Base-by-base conservation (phyloP, 768 basidiomycete genomes). In the Cyathus striatus region DNA sequence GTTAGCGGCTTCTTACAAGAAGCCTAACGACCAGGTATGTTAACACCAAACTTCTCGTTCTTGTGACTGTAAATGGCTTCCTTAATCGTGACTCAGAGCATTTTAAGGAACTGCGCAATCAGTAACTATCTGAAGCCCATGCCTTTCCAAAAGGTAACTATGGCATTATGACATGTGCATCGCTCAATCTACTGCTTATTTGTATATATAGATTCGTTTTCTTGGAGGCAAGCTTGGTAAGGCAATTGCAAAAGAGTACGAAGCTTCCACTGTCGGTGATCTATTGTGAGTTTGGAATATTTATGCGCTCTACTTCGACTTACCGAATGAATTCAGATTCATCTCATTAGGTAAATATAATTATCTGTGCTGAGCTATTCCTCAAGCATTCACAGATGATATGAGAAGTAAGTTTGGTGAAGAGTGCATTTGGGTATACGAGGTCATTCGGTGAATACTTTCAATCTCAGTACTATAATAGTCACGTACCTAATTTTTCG, bases 161-260 rank as follows among this genome's bases (percentile, higher is more conserved):
- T n/a, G n/a, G n/a, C n/a, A n/a, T n/a, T n/a, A n/a, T n/a, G n/a
- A n/a, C n/a, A n/a, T n/a, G n/a, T n/a, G n/a, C n/a, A n/a, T n/a
- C n/a, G n/a, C n/a, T n/a, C n/a, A n/a, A n/a, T n/a, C n/a, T n/a
- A n/a, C n/a, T n/a, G n/a, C n/a, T n/a, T n/a, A n/a, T n/a, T n/a
- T n/a, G 42, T 43, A 45, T 32, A 24, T 21, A 35, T 39, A 93
- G 90, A 98, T 99, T 56, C 79, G 96, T 9, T 90, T 90, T 52
- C 69, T 99, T 0, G 96, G 96, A 2, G 96, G 96, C 13, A 99
- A 98, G 62, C 76, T 98, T 1, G 96, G 96, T 1, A 75, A 80
- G 41, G 84, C 89, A 2, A 69, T 99, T 21, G 90, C 90, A 1
- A 79, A 82, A 47, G 86, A 92, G 57, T 97, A 90, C 52, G 88